Evolutionary conservation across 2,329 filamentous ascomycete species (phyloP).

Genomic region (Aspergillus eucalypticola): DNA sequence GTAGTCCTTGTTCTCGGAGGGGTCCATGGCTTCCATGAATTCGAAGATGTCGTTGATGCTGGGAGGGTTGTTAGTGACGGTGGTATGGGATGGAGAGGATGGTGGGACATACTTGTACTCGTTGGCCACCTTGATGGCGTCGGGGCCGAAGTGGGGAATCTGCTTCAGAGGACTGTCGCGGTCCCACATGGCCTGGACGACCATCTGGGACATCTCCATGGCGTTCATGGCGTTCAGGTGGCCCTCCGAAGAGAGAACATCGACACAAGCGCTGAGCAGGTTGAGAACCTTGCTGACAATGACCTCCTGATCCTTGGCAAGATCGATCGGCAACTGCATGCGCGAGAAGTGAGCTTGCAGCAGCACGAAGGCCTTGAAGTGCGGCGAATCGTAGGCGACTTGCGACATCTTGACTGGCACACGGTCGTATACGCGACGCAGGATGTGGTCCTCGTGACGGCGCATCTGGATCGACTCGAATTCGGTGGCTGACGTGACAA

Average conservation of each 20-base stretch:
- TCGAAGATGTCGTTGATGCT: conserved; percentile 93
- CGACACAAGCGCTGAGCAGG: conserved; percentile 86
- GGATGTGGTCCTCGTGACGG: conserved; percentile 82
- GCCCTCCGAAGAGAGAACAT: conserved; percentile 92
- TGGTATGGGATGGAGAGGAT: conserved; percentile 9
- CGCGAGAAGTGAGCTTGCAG: conserved; percentile 96
- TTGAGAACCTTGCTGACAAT: conserved; percentile 82
- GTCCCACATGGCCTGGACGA: conserved; percentile 99
- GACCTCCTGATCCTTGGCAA: conserved; percentile 92
- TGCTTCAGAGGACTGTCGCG: conserved; percentile 95
- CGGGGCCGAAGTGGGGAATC: conserved; percentile 88
- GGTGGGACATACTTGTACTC: conserved; percentile 65
- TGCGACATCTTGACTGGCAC: conserved; percentile 94
- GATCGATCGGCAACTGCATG: conserved; percentile 92
- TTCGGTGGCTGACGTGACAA: conserved; percentile 93
- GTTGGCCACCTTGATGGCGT: conserved; percentile 79
- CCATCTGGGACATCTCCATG: conserved; percentile 99
- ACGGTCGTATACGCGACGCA: conserved; percentile 90
- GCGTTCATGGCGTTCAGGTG: conserved; percentile 96
- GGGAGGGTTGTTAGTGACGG: conserved; percentile 30
- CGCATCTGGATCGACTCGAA: conserved; percentile 95
- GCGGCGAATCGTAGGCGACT: conserved; percentile 82
- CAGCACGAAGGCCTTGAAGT: conserved; percentile 98
- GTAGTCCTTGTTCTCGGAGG: conserved; percentile 85
- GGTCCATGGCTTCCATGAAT: conserved; percentile 99